phyloP scores from a whole-genome alignment of 495 filamentous ascomycete species.

The Echria macrotheca region DNA sequence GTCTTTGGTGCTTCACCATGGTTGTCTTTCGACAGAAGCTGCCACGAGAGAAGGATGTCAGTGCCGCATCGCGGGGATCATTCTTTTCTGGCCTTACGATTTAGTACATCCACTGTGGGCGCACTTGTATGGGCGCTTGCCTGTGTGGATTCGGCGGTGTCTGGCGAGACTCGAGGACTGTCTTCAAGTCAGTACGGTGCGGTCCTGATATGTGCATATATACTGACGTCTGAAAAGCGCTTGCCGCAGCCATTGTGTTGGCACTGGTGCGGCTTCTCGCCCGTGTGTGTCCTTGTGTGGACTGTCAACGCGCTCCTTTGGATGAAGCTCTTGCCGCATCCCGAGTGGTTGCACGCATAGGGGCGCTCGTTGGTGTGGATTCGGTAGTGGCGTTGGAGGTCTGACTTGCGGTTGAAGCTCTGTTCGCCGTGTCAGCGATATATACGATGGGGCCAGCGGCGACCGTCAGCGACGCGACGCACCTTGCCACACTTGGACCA shows the following conservation, averaged over 20 bases:
- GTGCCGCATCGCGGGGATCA: slow-evolving; percentile 18
- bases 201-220: neutral
- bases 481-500: slow-evolving; percentile 51
- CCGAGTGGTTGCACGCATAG: slow-evolving; percentile 62
- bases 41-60: slow-evolving; percentile 20
- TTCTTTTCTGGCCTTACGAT: too few relatives aligned
- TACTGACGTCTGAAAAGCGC: slow-evolving; percentile 77
- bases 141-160: slow-evolving; percentile 82
- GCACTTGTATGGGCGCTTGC: slow-evolving; percentile 80
- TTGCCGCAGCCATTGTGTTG: slow-evolving; percentile 75
- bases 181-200: slow-evolving; percentile 33
- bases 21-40: slow-evolving; percentile 89
- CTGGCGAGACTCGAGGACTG: slow-evolving; percentile 84
- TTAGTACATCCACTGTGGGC: slow-evolving; percentile 70
- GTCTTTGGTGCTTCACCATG: slow-evolving; percentile 74
- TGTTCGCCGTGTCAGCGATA: slow-evolving; percentile 40
- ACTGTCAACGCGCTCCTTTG: slow-evolving; percentile 84
- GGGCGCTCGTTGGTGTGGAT: slow-evolving; percentile 90
- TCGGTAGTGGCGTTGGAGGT: slow-evolving; percentile 79
- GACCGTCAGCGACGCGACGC: slow-evolving; percentile 12
- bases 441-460: neutral
- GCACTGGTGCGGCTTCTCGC: slow-evolving; percentile 85
- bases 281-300: slow-evolving; percentile 80
- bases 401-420: slow-evolving; percentile 92
- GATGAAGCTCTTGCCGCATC: slow-evolving; percentile 85